Conservation (phyloP, 768 basidiomycete species). For the Suillus ampliporus region DNA sequence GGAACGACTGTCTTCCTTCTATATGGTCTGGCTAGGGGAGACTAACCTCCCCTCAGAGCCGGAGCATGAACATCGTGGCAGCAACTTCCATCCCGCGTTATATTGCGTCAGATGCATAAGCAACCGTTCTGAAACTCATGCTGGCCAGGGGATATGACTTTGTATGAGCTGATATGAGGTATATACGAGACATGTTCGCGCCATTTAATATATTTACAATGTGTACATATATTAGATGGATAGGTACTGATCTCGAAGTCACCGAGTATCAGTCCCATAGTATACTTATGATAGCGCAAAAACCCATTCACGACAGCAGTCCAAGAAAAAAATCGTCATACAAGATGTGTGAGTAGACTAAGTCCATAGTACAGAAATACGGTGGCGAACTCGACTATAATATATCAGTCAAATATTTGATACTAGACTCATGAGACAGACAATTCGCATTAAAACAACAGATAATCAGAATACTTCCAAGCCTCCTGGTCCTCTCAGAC, state of each 20-base stretch:
- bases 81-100: conserved; percentile 9
- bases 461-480: no score
- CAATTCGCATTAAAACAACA: no score
- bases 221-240: conserved; percentile 8
- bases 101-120: conserved; percentile 6
- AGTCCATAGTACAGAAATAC: no score
- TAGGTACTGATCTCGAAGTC: background rate
- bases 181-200: conserved; percentile 12
- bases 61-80: conserved; percentile 41
- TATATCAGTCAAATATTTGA: no score
- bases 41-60: conserved; percentile 50
- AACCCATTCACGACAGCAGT: no score
- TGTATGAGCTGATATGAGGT: conserved; percentile 49
- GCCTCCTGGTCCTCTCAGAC: no score
- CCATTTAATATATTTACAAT: conserved; percentile 18
- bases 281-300: conserved; percentile 10
- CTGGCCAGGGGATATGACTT: conserved; percentile 57
- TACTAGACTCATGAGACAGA: no score
- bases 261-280: background rate
- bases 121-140: conserved; percentile 37
- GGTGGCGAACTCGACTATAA: no score
- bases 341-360: no score
- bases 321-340: no score
- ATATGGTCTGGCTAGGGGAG: conserved; percentile 49
- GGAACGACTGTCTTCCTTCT: no score